A percentile compares a stretch with the other conserved stretches of the same genome.
These are phyloP conservation scores for Rhizophagus prolifer DNA, from an alignment of 192 early-diverging fungal species.

Conservation along the genomic window DNA sequence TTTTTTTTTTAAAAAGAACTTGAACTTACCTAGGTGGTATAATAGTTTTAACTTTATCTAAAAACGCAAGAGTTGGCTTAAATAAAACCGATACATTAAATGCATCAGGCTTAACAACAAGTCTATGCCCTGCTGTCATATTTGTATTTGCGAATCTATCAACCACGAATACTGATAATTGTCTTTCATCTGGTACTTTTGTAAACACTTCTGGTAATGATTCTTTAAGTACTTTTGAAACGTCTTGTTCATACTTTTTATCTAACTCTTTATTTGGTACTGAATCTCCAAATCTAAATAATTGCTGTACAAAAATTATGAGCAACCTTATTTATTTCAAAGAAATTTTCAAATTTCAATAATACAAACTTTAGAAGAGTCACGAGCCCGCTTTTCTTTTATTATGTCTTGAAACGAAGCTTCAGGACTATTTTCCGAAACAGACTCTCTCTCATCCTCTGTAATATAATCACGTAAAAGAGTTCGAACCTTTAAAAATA, in stretches of 20 bases:
- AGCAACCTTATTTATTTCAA: background rate
- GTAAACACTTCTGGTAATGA: conserved; percentile 30
- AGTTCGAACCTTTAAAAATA: conserved; percentile 34
- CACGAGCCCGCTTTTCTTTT: conserved; percentile 11
- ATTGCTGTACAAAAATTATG: conserved; percentile 30
- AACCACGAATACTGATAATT: conserved; percentile 38
- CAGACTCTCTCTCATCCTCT: conserved; percentile 35
- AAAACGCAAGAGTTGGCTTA: conserved; percentile 66
- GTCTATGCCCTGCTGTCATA: conserved; percentile 57
- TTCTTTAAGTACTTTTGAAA: conserved; percentile 30
- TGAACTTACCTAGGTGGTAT: conserved; percentile 52
- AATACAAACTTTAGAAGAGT: conserved; percentile 11
- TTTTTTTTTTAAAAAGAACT: background rate
- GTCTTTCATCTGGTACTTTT: conserved; percentile 22
- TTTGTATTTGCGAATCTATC: conserved; percentile 66
- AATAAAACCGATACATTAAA: conserved; percentile 70
- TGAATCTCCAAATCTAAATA: conserved; percentile 39
- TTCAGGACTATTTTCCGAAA: conserved; percentile 25
- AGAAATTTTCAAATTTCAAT: conserved; percentile 4
- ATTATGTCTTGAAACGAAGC: conserved; percentile 35
- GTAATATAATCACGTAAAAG: conserved; percentile 49
- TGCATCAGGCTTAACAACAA: conserved; percentile 66
- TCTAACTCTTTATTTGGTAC: conserved; percentile 30
- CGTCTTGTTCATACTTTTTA: conserved; percentile 34
- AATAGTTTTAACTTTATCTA: conserved; percentile 53